Conservation (phyloP, 306 rosid species). For the Hippophae rhamnoides region DNA sequence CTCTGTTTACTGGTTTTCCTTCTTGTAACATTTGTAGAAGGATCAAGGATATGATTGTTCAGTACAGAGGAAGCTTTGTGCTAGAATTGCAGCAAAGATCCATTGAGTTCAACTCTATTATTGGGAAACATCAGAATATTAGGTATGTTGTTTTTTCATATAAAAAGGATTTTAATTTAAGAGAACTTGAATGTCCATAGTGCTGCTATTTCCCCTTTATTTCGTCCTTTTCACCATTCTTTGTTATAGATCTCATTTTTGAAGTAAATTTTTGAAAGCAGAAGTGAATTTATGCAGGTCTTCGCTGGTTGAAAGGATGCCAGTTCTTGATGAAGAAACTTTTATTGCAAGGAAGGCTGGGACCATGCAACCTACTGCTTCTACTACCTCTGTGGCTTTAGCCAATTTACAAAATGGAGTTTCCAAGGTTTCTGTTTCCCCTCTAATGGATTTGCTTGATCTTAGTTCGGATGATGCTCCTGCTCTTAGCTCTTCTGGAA, state of each 20-base stretch:
- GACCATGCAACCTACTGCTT: slow-evolving; percentile 44
- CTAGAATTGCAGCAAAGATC: slow-evolving; percentile 99
- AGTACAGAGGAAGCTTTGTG: slow-evolving; percentile 75
- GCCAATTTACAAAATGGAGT: slow-evolving; percentile 74
- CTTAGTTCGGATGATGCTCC: slow-evolving; percentile 69
- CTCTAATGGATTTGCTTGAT: slow-evolving; percentile 88
- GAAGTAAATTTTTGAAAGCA: slow-evolving; percentile 2
- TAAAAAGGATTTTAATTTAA: slow-evolving; percentile 6
- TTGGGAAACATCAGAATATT: slow-evolving; percentile 71
- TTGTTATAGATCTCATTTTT: not conserved
- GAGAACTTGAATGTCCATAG: slow-evolving; percentile 7
- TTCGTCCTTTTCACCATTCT: not conserved
- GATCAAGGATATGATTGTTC: slow-evolving; percentile 58
- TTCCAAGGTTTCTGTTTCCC: slow-evolving; percentile 53
- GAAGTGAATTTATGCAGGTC: slow-evolving; percentile 44
- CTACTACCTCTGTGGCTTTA: slow-evolving; percentile 45
- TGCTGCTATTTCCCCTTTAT: not conserved
- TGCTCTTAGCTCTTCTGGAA: slow-evolving; percentile 70
- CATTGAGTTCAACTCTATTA: slow-evolving; percentile 68
- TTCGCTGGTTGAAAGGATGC: slow-evolving; percentile 87
- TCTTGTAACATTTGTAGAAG: slow-evolving; percentile 48
- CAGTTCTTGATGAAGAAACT: slow-evolving; percentile 82
- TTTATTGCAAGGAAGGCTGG: slow-evolving; percentile 69
- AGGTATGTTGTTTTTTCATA: slow-evolving; percentile 34
- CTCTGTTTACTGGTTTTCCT: slow-evolving; percentile 5